Conservation (phyloP, 2,329 filamentous ascomycete genomes). For the Zasmidium citrigriseum region DNA sequence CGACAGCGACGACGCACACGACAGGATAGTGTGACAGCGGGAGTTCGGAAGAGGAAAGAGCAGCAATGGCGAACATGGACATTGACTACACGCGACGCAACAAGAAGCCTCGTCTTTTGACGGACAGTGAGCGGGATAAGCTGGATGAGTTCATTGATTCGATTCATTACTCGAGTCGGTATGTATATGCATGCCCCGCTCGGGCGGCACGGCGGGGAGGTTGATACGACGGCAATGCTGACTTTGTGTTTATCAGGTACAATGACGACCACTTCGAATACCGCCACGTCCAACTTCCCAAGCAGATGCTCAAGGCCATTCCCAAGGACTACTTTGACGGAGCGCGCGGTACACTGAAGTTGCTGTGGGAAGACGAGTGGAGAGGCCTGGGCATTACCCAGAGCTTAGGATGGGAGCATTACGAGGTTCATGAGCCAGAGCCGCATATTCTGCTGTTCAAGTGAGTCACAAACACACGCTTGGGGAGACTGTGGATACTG, state of each 20-base stretch:
- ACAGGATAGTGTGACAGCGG: not conserved
- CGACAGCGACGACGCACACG: not conserved
- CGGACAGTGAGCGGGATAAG: conserved; percentile 76
- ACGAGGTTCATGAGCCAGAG: conserved; percentile 98
- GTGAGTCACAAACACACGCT: conserved; percentile 57
- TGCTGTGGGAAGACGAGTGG: conserved; percentile 99
- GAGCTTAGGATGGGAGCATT: conserved; percentile 99
- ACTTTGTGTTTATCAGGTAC: conserved; percentile 63
- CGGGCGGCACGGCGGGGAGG: not conserved
- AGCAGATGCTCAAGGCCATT: conserved; percentile 96
- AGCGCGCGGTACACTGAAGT: conserved; percentile 86
- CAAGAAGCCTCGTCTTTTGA: conserved; percentile 76
- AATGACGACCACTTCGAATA: conserved; percentile 93
- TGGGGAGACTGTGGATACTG: not conserved
- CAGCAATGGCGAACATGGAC: conserved; percentile 44
- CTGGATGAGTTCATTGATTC: conserved; percentile 89
- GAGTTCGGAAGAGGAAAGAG: not conserved
- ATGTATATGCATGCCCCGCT: conserved; percentile 36
- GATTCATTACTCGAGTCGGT: conserved; percentile 95
- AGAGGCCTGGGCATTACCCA: conserved; percentile 95
- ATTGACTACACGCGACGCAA: conserved; percentile 87
- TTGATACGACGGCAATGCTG: not conserved
- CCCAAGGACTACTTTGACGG: conserved; percentile 92
- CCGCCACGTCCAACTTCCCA: conserved; percentile 94
- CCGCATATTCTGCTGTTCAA: conserved; percentile 99